Evolutionary conservation across 805 yeast species (phyloP).

Genomic region (Kuraishia capsulata): DNA sequence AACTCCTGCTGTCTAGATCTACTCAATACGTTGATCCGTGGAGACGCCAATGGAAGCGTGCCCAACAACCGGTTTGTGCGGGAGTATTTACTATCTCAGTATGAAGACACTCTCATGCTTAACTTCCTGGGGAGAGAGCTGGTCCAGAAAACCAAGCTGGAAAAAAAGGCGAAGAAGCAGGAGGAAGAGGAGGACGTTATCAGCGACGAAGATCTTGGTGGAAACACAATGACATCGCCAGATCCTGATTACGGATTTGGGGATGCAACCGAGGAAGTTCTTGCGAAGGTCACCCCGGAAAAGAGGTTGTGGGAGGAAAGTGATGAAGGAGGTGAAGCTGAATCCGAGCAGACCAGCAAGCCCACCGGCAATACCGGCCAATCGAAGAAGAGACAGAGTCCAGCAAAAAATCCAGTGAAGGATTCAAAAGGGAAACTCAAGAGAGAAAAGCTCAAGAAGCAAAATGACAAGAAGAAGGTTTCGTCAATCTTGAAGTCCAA

Average conservation of each 20-base stretch:
- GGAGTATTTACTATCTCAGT: slow-evolving; percentile 11
- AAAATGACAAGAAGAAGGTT: slow-evolving; percentile 11
- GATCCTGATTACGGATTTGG: neutral
- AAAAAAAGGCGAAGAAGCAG: neutral
- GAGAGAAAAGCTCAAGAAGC: slow-evolving; percentile 13
- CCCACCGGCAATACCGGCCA: too few species aligned
- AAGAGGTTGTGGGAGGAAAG: neutral
- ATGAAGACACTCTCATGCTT: slow-evolving; percentile 7
- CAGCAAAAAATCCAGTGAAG: too few species aligned
- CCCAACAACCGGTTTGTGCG: slow-evolving; percentile 12
- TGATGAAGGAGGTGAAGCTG: slow-evolving; percentile 22
- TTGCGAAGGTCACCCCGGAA: slow-evolving; percentile 1
- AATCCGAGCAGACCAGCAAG: slow-evolving; percentile 12
- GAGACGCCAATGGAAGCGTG: slow-evolving; percentile 8
- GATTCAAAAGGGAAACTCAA: too few species aligned
- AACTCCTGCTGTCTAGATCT: slow-evolving; percentile 73
- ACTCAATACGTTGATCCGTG: slow-evolving; percentile 10
- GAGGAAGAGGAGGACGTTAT: slow-evolving; percentile 1
- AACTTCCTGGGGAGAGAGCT: slow-evolving; percentile 15
- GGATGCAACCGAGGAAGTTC: too few species aligned
- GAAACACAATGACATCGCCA: slow-evolving; percentile 1
- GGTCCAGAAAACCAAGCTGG: slow-evolving; percentile 1
- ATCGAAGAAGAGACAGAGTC: too few species aligned
- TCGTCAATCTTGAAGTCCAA: slow-evolving; percentile 7
- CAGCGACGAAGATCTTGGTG: slow-evolving; percentile 1